A percentile compares a stretch with the other conserved stretches of the same genome.
phyloP scores from a whole-genome alignment of 139 green algal genomes.

The Axilococcus clingmanii region DNA sequence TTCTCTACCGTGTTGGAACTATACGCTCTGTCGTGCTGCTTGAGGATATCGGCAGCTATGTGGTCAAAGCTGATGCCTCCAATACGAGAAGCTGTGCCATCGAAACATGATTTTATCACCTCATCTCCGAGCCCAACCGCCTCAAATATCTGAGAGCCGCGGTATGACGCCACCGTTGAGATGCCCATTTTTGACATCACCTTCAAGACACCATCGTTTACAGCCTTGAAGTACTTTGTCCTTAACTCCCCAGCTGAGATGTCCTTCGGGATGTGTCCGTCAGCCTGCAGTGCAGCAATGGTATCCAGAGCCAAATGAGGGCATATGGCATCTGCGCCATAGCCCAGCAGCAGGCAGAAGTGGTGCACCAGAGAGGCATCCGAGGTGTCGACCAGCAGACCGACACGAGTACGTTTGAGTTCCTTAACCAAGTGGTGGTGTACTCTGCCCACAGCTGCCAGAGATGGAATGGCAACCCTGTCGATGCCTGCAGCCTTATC shows the following conservation, averaged over 20 bases:
- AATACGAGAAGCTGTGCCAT: conserved; percentile 74
- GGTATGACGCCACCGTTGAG: conserved; percentile 89
- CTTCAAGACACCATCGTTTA: conserved; percentile 48
- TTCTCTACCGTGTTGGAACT: conserved; percentile 33
- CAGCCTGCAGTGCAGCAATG: conserved; percentile 59
- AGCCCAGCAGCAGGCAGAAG: conserved; percentile 87
- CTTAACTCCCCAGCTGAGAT: conserved; percentile 42
- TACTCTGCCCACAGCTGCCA: conserved; percentile 79
- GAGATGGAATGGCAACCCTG: conserved; percentile 64
- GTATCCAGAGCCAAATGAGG: conserved; percentile 89
- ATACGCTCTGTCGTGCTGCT: conserved; percentile 63
- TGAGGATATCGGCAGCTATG: conserved; percentile 56
- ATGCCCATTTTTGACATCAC: conserved; percentile 97
- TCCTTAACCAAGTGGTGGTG: conserved; percentile 77
- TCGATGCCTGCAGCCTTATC: conserved; percentile 45
- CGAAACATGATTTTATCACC: conserved; percentile 82
- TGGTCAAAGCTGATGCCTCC: conserved; percentile 49
- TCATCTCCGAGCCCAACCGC: conserved; percentile 68
- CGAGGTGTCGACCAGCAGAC: conserved; percentile 71
- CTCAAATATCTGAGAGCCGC: conserved; percentile 97
- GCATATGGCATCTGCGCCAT: conserved; percentile 87
- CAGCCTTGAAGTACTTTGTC: conserved; percentile 71
- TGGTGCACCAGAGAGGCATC: conserved; percentile 80
- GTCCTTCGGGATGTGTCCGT: conserved; percentile 52
- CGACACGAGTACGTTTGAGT: conserved; percentile 54